Evolutionary conservation across 169 alveolate genomes (phyloP).

Genomic region (Neospora caninum): DNA sequence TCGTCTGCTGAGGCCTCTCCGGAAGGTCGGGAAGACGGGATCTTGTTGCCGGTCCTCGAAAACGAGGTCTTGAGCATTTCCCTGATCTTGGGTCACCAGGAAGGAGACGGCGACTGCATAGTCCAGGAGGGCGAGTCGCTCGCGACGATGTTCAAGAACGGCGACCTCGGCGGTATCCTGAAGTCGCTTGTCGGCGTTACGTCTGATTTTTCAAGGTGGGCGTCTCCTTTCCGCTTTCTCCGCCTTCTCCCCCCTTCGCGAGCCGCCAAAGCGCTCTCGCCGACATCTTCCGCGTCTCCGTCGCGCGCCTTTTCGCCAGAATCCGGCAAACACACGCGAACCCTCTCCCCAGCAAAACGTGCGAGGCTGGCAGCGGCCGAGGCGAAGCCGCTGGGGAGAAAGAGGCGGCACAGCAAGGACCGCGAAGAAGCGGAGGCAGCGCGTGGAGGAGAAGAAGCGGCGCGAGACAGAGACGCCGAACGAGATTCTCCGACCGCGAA

Average conservation of each 20-base stretch:
- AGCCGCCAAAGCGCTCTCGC: too few species aligned
- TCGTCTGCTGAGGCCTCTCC: background rate
- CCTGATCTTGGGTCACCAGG: background rate
- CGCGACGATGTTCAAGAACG: background rate
- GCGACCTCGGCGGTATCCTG: constrained; percentile 15
- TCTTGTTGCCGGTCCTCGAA: background rate
- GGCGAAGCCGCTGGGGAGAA: too few species aligned
- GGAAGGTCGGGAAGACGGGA: background rate
- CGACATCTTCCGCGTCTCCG: too few species aligned
- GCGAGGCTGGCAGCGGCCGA: too few species aligned
- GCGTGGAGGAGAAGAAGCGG: too few species aligned
- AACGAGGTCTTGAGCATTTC: background rate
- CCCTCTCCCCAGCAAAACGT: too few species aligned
- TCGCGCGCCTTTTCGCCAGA: too few species aligned
- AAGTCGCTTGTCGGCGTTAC: background rate
- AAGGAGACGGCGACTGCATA: background rate
- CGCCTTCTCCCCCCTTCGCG: background rate
- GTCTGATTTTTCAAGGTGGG: background rate
- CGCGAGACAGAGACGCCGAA: too few species aligned
- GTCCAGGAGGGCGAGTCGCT: background rate
- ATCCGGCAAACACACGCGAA: too few species aligned
- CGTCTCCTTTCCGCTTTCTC: background rate
- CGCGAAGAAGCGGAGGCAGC: too few species aligned
- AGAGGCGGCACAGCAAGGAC: too few species aligned
- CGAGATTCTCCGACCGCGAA: too few species aligned